Conservation (phyloP, 345 rosid genomes). For the Cardamine resedifolia region DNA sequence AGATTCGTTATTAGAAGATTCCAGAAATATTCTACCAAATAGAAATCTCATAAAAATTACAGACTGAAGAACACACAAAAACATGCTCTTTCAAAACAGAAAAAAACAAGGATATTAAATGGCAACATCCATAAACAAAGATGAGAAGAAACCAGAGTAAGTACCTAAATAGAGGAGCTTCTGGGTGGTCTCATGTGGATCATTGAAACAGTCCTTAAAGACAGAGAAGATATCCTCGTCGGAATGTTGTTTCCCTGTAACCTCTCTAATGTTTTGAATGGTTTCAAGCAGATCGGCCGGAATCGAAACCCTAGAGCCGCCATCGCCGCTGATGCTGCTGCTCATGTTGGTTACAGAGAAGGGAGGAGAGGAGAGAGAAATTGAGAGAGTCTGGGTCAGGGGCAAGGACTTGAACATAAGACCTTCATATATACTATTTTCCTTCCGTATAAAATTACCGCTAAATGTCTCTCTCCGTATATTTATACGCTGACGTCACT, state of each 20-base stretch:
- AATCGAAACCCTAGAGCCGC: constrained; percentile 55
- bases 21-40: constrained; percentile 4
- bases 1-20: not conserved
- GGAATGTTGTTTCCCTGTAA: constrained; percentile 73
- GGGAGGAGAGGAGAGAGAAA: constrained; percentile 2
- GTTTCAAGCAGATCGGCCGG: constrained; percentile 51
- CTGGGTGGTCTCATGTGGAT: constrained; percentile 84
- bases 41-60: not conserved
- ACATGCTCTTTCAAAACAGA: not conserved
- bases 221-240: constrained; percentile 76
- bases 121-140: not conserved
- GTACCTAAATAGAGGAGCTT: constrained; percentile 74
- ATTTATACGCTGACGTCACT: constrained; percentile 11
- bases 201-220: constrained; percentile 67
- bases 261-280: constrained; percentile 71
- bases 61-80: not conserved
- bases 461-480: constrained; percentile 6
- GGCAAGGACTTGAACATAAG: not conserved
- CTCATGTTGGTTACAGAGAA: constrained; percentile 40
- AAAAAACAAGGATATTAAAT: not conserved
- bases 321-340: constrained; percentile 47
- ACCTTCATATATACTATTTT: not conserved
- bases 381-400: not conserved
- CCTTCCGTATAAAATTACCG: constrained; percentile 2
- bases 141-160: not conserved